phyloP scores from a whole-genome alignment of 495 filamentous ascomycete genomes.

The Hyphodiscus hymeniophilus region DNA sequence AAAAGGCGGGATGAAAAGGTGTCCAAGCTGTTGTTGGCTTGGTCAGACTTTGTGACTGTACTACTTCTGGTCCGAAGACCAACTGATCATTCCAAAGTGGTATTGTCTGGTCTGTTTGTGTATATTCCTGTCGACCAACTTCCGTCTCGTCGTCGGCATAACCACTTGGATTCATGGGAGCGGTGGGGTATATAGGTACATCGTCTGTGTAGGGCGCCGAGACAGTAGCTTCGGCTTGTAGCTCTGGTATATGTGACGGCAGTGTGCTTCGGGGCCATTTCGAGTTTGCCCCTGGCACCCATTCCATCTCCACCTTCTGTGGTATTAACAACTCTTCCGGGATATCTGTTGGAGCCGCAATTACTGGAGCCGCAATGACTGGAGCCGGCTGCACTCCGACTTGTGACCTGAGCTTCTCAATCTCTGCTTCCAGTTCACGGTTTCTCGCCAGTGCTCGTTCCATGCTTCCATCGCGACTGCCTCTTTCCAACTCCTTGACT shows the following conservation, averaged over 20 bases:
- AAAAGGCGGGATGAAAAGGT: constrained; percentile 20
- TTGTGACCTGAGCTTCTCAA: constrained; percentile 34
- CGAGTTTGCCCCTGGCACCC: constrained; percentile 12
- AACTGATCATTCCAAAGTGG: constrained; percentile 19
- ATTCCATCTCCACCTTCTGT: constrained; percentile 15
- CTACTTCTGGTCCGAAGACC: constrained; percentile 8
- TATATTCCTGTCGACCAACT: constrained; percentile 10
- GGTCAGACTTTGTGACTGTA: constrained; percentile 4
- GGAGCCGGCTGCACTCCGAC: constrained; percentile 17
- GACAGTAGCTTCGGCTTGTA: not conserved
- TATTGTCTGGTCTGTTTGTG: constrained; percentile 3
- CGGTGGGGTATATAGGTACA: constrained; percentile 1
- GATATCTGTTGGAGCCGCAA: constrained; percentile 11
- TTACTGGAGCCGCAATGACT: not conserved
- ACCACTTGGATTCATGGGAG: not conserved
- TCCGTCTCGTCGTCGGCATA: constrained; percentile 8
- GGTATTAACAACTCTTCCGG: constrained; percentile 15
- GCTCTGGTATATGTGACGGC: not conserved
- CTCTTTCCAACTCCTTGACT: constrained; percentile 47
- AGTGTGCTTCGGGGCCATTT: not conserved
- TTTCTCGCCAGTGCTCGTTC: constrained; percentile 44
- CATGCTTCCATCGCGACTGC: constrained; percentile 32
- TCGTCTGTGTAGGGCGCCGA: not conserved
- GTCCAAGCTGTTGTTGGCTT: constrained; percentile 16
- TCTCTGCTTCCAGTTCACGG: constrained; percentile 46